These are phyloP conservation scores for Cercospora berteroae DNA, from an alignment of 2,329 filamentous ascomycete species.

Conservation along the genomic window DNA sequence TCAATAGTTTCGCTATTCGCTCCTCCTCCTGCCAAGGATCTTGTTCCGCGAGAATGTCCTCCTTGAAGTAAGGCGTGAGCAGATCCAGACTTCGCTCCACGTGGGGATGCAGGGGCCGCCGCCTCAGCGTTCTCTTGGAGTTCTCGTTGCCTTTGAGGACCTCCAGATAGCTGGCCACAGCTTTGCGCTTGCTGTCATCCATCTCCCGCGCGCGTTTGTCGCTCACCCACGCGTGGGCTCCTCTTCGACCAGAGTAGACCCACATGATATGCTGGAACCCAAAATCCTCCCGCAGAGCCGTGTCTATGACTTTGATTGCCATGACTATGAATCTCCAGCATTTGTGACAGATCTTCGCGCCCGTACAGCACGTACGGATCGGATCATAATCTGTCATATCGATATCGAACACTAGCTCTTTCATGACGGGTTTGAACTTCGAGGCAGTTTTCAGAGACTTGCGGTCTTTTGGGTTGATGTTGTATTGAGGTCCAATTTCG, in stretches of 20 bases:
- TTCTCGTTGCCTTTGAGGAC: slow-evolving; percentile 83
- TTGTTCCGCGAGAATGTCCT: slow-evolving; percentile 77
- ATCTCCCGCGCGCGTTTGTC: slow-evolving; percentile 81
- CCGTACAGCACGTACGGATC: slow-evolving; percentile 89
- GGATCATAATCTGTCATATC: slow-evolving; percentile 99
- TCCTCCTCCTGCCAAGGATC: slow-evolving; percentile 76
- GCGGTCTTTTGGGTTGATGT: slow-evolving; percentile 86
- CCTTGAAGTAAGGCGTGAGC: slow-evolving; percentile 78
- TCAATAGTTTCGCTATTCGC: slow-evolving; percentile 72
- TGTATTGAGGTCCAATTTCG: slow-evolving; percentile 98
- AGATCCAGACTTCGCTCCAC: slow-evolving; percentile 80
- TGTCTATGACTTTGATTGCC: slow-evolving; percentile 91
- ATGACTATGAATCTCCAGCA: slow-evolving; percentile 98
- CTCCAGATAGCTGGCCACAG: slow-evolving; percentile 86
- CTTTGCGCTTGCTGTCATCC: slow-evolving; percentile 80
- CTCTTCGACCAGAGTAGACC: slow-evolving; percentile 96
- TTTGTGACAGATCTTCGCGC: slow-evolving; percentile 87
- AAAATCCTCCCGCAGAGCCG: slow-evolving; percentile 86
- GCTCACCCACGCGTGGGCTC: slow-evolving; percentile 97
- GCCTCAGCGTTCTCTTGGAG: slow-evolving; percentile 77
- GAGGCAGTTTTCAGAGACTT: slow-evolving; percentile 79
- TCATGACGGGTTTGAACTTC: slow-evolving; percentile 81
- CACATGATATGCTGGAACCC: slow-evolving; percentile 96
- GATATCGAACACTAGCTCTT: slow-evolving; percentile 98
- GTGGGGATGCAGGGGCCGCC: slow-evolving; percentile 86